phyloP scores from a whole-genome alignment of 1,284 basidiomycete species.

The Tremellales sp. region DNA sequence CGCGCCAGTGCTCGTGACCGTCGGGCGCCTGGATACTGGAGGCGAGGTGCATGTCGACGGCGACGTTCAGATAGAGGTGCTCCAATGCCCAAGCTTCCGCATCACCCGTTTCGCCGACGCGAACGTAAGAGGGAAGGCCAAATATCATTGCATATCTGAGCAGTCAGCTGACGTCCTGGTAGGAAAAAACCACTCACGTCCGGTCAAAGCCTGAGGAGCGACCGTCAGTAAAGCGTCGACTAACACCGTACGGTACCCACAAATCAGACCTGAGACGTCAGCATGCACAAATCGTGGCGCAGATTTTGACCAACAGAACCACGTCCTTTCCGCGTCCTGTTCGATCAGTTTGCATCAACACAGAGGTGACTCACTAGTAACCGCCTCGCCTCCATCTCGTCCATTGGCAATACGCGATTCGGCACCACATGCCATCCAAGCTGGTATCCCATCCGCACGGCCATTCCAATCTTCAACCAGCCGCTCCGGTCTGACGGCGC shows the following conservation, averaged over 20 bases:
- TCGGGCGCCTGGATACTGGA: conserved; percentile 6
- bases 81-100: neutral
- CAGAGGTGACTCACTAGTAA: conserved; percentile 6
- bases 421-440: conserved; percentile 20
- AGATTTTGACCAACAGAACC: conserved; percentile 5
- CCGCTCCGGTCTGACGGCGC: conserved; percentile 10
- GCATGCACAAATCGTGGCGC: neutral
- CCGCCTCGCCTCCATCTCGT: conserved; percentile 17
- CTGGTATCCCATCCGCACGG: conserved; percentile 29
- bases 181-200: neutral
- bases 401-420: conserved; percentile 14
- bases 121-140: conserved; percentile 6
- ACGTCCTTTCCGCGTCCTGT: conserved; percentile 18
- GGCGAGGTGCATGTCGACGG: conserved; percentile 12
- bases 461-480: conserved; percentile 24
- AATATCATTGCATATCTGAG: conserved; percentile 7
- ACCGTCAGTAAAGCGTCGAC: neutral
- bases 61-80: conserved; percentile 3
- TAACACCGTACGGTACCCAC: neutral
- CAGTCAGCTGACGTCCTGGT: neutral
- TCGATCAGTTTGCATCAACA: neutral
- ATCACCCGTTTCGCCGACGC: conserved; percentile 7
- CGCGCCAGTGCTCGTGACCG: neutral
- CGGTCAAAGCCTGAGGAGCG: neutral
- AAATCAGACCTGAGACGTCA: neutral